These are phyloP conservation scores for Globisporangium barbulae DNA, from an alignment of 352 stramenopile genomes.

Conservation along the genomic window DNA sequence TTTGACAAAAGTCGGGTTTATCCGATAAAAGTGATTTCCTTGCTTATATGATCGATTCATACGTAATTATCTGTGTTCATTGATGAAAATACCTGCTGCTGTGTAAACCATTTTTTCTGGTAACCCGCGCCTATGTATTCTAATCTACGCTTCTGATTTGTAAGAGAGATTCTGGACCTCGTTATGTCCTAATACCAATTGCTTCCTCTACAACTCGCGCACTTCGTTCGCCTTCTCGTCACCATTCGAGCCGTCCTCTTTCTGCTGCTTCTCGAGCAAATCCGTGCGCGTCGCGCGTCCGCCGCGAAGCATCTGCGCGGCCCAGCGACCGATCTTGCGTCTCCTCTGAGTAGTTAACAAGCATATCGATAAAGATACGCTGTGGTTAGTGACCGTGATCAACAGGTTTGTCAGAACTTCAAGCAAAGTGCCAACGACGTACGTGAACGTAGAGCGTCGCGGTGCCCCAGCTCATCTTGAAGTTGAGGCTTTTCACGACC, in stretches of 20 bases:
- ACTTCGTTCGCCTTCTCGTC: slow-evolving; percentile 3
- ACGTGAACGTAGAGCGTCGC: slow-evolving; percentile 86
- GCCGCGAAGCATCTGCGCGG: slow-evolving; percentile 79
- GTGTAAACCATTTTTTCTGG: no score
- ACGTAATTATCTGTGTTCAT: no score
- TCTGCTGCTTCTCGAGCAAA: slow-evolving; percentile 44
- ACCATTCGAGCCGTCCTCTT: slow-evolving; percentile 17
- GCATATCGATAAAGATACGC: background rate
- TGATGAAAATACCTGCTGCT: no score
- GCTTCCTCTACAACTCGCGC: background rate
- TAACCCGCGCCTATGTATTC: no score
- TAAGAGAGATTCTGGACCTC: no score
- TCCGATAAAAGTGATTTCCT: no score
- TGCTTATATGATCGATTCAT: no score
- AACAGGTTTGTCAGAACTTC: background rate
- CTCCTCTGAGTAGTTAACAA: slow-evolving; percentile 35
- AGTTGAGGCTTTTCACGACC: slow-evolving; percentile 69
- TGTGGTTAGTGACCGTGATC: background rate
- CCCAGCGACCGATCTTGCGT: slow-evolving; percentile 82
- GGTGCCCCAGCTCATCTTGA: slow-evolving; percentile 82
- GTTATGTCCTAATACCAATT: no score
- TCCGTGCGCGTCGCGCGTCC: slow-evolving; percentile 72
- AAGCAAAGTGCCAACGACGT: slow-evolving; percentile 20
- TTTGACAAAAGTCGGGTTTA: no score
- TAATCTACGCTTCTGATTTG: no score